Base-by-base conservation (phyloP, 1,284 basidiomycete genomes). In the Rhodotorula glutinis region DNA sequence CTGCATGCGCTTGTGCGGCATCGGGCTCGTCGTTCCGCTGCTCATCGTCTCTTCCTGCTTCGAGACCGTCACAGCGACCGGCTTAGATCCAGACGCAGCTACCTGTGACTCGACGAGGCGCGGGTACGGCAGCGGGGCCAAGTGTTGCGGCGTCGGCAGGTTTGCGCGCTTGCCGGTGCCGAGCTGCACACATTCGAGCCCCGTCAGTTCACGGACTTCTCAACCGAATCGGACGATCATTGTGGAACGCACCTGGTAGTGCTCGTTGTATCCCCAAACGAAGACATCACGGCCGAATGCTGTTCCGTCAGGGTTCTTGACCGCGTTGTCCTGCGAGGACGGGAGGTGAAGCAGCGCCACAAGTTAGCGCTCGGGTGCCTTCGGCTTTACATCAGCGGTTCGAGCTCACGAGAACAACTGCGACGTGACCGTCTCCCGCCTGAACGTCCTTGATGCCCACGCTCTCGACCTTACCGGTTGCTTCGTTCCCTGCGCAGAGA, bases 111-210 rank as follows among this genome's bases (percentile, higher is more conserved):
- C 4, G 60, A 38, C 27, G 57, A 65, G 79, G 29, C 80, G 79
- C 58, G 58, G 49, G 49, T 23, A 72, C 3, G 84, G 83, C 0
- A 83, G 73, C 0, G 81, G 78, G 16, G 81, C 80, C 19, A 85
- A 76, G 73, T 84, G 81, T 66, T 82, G 81, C 0, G 94, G 92
- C 21, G 86, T 81, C 0, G 89, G 84, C 13, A 88, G 76, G 76
- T 88, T 91, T 8, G 86, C 83, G 63, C 88, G 85, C 78, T 88
- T 91, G 51, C 91, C 91, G 69, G 87, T 93, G 8, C 93, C 94
- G 10, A 94, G 83, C 78, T 94, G 89, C 74, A 85, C 21, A 21
- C 33, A 11, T 38, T 11, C 57, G n/a, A 51, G 27, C 23, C 3
- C 10, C 8, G 19, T 7, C 25, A 3, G 29, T 21, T 40, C 21